Evolutionary conservation across 208 protist genomes (phyloP).

Genomic region (Acanthamoeba sp.): DNA sequence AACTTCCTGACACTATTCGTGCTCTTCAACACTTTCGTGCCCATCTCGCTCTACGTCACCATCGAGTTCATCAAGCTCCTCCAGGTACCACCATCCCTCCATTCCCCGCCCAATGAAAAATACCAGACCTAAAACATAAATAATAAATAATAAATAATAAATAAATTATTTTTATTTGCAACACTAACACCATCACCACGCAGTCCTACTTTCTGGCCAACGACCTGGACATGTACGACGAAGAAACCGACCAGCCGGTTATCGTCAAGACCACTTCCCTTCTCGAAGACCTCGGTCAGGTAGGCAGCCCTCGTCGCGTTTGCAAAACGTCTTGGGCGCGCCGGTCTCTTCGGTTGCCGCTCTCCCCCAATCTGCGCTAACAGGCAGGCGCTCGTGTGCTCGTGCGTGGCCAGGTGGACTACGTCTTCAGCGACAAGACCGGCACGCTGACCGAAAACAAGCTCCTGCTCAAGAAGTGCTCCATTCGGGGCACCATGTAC

Average conservation of each 20-base stretch:
- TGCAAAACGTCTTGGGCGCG: slow-evolving; percentile 19
- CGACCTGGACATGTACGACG: slow-evolving; percentile 82
- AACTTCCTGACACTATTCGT: slow-evolving; percentile 22
- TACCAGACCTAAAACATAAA: slow-evolving; percentile 59
- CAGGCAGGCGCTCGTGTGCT: too few relatives aligned
- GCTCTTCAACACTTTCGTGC: slow-evolving; percentile 46
- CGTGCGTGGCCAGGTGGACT: slow-evolving; percentile 86
- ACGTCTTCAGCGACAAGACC: slow-evolving; percentile 94
- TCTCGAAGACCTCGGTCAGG: slow-evolving; percentile 90
- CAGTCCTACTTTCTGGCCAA: slow-evolving; percentile 70
- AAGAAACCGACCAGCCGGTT: slow-evolving; percentile 78
- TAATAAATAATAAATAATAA: too few relatives aligned
- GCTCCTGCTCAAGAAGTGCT: slow-evolving; percentile 90
- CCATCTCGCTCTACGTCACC: slow-evolving; percentile 68
- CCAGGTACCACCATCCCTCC: not conserved
- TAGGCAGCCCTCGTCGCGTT: not conserved
- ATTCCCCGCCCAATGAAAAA: slow-evolving; percentile 70
- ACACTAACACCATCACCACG: not conserved
- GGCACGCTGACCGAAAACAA: slow-evolving; percentile 93
- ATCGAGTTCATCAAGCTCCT: slow-evolving; percentile 60
- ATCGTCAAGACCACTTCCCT: slow-evolving; percentile 89
- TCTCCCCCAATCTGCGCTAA: too few relatives aligned
- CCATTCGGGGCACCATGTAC: slow-evolving; percentile 81
- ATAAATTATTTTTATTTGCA: too few relatives aligned
- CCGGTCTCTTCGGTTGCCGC: not conserved